phyloP scores from a whole-genome alignment of 2,329 filamentous ascomycete species.

The Phyllosticta citrichinensis region DNA sequence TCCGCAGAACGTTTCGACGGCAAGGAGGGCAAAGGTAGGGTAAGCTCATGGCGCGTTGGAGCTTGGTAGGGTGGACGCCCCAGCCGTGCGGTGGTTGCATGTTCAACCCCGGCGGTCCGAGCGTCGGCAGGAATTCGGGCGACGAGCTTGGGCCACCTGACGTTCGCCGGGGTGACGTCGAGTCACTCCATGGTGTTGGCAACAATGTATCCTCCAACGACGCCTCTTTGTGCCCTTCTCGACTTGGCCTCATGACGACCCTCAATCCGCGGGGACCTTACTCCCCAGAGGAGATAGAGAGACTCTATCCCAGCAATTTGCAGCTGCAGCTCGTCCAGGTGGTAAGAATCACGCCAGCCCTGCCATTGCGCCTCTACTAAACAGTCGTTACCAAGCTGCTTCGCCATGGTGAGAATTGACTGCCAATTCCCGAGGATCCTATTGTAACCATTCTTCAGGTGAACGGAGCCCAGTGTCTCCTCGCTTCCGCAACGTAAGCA shows the following conservation, averaged over 20 bases:
- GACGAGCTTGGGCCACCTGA: no score
- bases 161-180: background rate
- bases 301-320: constrained; percentile 70
- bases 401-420: constrained; percentile 25
- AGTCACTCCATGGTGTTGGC: background rate
- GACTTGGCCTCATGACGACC: constrained; percentile 55
- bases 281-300: constrained; percentile 65
- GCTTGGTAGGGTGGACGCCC: background rate
- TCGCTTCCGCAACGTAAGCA: constrained; percentile 64
- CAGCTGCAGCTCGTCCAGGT: constrained; percentile 86
- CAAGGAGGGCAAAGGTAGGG: constrained; percentile 9
- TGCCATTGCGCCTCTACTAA: constrained; percentile 2
- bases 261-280: constrained; percentile 67
- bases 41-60: constrained; percentile 1
- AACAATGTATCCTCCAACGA: background rate
- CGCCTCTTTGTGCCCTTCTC: background rate
- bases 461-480: constrained; percentile 75
- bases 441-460: constrained; percentile 29
- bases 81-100: background rate
- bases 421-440: background rate
- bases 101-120: constrained; percentile 2
- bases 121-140: constrained; percentile 2
- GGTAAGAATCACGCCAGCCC: constrained; percentile 26
- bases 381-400: constrained; percentile 21
- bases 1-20: constrained; percentile 3